Evolutionary conservation across 768 basidiomycete genomes (phyloP).

Genomic region (Amanita molliuscula): DNA sequence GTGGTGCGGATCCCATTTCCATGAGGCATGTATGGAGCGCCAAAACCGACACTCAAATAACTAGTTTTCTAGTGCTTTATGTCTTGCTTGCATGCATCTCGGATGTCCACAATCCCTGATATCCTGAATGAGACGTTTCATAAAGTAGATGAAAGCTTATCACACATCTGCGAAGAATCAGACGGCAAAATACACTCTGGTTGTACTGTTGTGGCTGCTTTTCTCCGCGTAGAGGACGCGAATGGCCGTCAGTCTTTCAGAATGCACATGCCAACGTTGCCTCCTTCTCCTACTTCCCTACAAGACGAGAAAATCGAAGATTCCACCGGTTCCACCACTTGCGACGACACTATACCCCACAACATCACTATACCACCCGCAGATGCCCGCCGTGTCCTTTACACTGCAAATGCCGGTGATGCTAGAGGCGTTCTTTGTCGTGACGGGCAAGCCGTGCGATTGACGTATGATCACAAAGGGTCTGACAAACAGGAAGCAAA

Average conservation of each 20-base stretch:
- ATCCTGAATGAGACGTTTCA: constrained; percentile 92
- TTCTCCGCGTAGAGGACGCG: constrained; percentile 83
- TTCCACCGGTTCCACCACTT: constrained; percentile 14
- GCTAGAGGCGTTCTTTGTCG: constrained; percentile 91
- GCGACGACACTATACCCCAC: constrained; percentile 21
- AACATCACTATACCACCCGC: constrained; percentile 34
- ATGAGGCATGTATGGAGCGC: constrained; percentile 40
- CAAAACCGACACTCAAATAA: not conserved
- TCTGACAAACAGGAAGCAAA: constrained; percentile 96
- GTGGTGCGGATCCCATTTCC: constrained; percentile 96
- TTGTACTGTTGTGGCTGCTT: constrained; percentile 94
- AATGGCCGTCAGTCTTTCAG: constrained; percentile 62
- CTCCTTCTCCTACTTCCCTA: not conserved
- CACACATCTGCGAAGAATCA: constrained; percentile 75
- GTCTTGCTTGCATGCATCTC: constrained; percentile 51
- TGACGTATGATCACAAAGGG: constrained; percentile 99
- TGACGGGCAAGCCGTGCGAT: constrained; percentile 77
- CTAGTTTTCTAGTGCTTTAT: constrained; percentile 51
- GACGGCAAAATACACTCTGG: constrained; percentile 93
- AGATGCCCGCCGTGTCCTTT: constrained; percentile 65
- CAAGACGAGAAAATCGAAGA: constrained; percentile 5
- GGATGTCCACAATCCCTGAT: constrained; percentile 64
- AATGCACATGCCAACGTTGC: not conserved
- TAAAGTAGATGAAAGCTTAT: constrained; percentile 76
- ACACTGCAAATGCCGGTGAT: constrained; percentile 95